Base-by-base conservation (phyloP, 2,329 filamentous ascomycete species). In the Aotearoamyces nothofagi region DNA sequence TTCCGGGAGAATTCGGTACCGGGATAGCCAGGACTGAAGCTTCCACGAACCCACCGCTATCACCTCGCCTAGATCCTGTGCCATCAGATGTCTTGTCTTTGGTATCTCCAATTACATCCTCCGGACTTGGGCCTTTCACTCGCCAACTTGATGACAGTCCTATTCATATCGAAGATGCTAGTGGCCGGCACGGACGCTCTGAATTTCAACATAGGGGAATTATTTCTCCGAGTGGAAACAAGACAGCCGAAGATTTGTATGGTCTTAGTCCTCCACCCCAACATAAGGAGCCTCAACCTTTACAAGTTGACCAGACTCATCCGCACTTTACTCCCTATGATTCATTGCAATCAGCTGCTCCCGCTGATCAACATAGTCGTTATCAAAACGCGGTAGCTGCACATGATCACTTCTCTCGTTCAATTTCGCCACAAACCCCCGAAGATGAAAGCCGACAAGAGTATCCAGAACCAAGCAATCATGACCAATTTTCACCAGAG, bases 11-110 rank as follows among this genome's bases (percentile, higher is more conserved):
- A n/a, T n/a, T n/a, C n/a, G n/a, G n/a, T n/a, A n/a, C n/a, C n/a
- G n/a, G n/a, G n/a, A n/a, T n/a, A n/a, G n/a, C n/a, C n/a, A n/a
- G n/a, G n/a, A n/a, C n/a, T n/a, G n/a, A n/a, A n/a, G n/a, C n/a
- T n/a, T n/a, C n/a, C n/a, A n/a, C n/a, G n/a, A n/a, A n/a, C n/a
- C 15, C 33, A 2, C 39, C 43, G 13, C 27, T 25, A 23, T 43
- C 39, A 7, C 42, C 45, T 10, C 37, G 38, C 9, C 28, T 41
- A 17, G 27, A 38, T 12, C 39, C 44, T 14, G 30, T 43, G 15
- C 29, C 40, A n/a, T 45, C 44, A 2, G 43, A 47, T 23, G 28
- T 20, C n/a, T 33, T 47, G 9, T 39, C 45, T 24, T 33, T 42
- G 9, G 40, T 46, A 6, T 45, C 44, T n/a, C 42, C 43, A 15